These are phyloP conservation scores for Debaryomyces psychrophilus DNA, from an alignment of 1,139 yeast species.

Conservation along the genomic window DNA sequence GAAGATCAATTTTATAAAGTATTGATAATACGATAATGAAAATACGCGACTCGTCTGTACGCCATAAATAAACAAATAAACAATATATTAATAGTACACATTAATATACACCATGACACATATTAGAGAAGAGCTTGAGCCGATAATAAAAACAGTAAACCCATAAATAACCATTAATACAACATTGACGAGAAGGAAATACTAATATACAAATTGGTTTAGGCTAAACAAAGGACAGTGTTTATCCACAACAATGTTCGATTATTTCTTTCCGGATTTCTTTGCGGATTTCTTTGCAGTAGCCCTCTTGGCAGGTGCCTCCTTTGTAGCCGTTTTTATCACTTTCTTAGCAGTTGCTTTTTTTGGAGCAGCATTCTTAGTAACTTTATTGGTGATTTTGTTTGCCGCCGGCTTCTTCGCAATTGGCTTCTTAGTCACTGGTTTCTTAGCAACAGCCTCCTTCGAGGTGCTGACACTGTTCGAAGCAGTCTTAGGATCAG, in stretches of 20 bases:
- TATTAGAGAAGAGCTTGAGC: background rate
- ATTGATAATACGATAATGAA: slow-evolving; percentile 1
- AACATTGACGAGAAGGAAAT: slow-evolving; percentile 5
- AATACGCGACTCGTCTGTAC: background rate
- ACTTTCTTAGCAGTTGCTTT: slow-evolving; percentile 16
- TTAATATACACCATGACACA: slow-evolving; percentile 9
- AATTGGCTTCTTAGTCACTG: slow-evolving; percentile 4
- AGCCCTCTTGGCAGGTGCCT: slow-evolving; percentile 26
- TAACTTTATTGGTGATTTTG: slow-evolving; percentile 20
- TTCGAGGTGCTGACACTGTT: slow-evolving; percentile 19
- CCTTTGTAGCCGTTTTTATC: slow-evolving; percentile 19
- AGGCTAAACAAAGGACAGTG: background rate
- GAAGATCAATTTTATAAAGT: background rate
- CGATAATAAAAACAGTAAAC: background rate
- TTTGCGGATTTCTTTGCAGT: slow-evolving; percentile 20
- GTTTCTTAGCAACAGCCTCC: slow-evolving; percentile 24
- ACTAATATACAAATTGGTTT: slow-evolving; percentile 8
- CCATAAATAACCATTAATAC: slow-evolving; percentile 9
- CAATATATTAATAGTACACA: slow-evolving; percentile 8
- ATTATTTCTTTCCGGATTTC: slow-evolving; percentile 20
- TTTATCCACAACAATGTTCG: background rate
- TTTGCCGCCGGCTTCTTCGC: slow-evolving; percentile 19
- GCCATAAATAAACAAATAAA: slow-evolving; percentile 3
- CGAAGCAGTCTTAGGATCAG: slow-evolving; percentile 16
- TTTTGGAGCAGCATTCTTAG: slow-evolving; percentile 16